Evolutionary conservation across 2,329 filamentous ascomycete species (phyloP), one percentile per base, ranked within the genome.

Genomic region (Monascus ruber): DNA sequence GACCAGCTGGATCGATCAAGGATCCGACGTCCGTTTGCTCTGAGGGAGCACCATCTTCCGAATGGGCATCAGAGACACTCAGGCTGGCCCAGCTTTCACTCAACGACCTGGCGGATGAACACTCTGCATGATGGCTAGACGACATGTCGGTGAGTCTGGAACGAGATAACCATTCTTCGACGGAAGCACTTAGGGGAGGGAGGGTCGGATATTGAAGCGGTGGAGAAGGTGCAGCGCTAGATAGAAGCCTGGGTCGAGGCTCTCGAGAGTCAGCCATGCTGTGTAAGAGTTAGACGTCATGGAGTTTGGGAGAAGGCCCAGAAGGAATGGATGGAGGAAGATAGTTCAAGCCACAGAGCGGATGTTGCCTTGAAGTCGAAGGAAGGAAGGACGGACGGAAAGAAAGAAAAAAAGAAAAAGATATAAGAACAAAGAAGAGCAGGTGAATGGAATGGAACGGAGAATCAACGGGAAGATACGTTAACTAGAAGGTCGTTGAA

Each of bases 11-110:
- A 42, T 62, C 63, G 36, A 70, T 59, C 34, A 70, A 47, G 24
- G 66, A 70, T 10, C 54, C 62, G 24, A 53, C 45, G 47, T 69
- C 65, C 7, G 66, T 66, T 36, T 62, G 56, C 31, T 68, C 65
- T 2, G 66, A 69, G 28, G 55, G 62, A 40, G 58, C 52, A 36
- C 64, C 66, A 47, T 70, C 65, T 41, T 68, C 65, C 2, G 64
- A 66, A 37, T 64, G 60, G 24, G 58, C 51, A 42, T 69, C 65
- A 11, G 62, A 61, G n/a, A 55, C 56, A 38, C 62, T 64, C 41
- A 69, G 50, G 2, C 62, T 65, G 17, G 66, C 63, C 66, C 66
- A 69, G 47, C 66, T 69, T 39, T 68, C 66, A 40, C 63, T 64
- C 42, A 69, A 50, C 7, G 62, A 54, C 37, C 44, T 56, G 47